A percentile compares a stretch with the other conserved stretches of the same genome.
Conservation (phyloP, 768 basidiomycete species). For the Boletus rubropictus region DNA sequence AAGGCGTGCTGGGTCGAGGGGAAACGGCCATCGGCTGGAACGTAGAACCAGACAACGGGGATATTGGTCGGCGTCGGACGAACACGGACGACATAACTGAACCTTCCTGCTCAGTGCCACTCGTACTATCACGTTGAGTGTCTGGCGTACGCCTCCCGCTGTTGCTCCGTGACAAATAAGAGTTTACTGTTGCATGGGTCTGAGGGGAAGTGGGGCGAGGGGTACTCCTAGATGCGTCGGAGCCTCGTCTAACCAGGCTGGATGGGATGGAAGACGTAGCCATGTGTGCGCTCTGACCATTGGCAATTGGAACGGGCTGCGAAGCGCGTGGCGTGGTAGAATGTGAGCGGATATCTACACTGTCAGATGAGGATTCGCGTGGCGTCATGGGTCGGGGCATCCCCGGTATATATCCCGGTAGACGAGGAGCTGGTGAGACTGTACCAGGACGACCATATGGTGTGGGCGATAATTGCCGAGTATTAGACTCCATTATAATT, state of each 20-base stretch:
- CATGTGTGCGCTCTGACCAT: conserved; percentile 32
- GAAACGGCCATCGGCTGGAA: conserved; percentile 58
- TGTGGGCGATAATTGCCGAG: conserved; percentile 54
- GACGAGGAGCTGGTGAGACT: conserved; percentile 44
- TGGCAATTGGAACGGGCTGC: conserved; percentile 46
- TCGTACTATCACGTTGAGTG: conserved; percentile 34
- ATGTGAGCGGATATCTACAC: conserved; percentile 69
- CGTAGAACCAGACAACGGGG: conserved; percentile 56
- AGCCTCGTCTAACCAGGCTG: conserved; percentile 46
- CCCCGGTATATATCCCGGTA: conserved; percentile 84
- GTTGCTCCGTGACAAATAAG: conserved; percentile 51
- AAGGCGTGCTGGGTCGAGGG: conserved; percentile 55
- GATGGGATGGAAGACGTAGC: conserved; percentile 34
- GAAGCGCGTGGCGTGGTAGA: conserved; percentile 72
- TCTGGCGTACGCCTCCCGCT: conserved; percentile 68
- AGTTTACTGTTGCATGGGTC: conserved; percentile 34
- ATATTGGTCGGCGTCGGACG: conserved; percentile 60
- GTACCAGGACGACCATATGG: conserved; percentile 48
- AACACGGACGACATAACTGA: conserved; percentile 48
- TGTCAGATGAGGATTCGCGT: conserved; percentile 57
- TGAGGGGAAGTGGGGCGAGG: conserved; percentile 47
- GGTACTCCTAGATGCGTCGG: conserved; percentile 47
- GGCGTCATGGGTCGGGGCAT: conserved; percentile 92
- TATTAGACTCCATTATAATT: conserved; percentile 41
- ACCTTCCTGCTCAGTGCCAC: conserved; percentile 37